Conservation (phyloP, 78 protist species). For the Fonticula alba region DNA sequence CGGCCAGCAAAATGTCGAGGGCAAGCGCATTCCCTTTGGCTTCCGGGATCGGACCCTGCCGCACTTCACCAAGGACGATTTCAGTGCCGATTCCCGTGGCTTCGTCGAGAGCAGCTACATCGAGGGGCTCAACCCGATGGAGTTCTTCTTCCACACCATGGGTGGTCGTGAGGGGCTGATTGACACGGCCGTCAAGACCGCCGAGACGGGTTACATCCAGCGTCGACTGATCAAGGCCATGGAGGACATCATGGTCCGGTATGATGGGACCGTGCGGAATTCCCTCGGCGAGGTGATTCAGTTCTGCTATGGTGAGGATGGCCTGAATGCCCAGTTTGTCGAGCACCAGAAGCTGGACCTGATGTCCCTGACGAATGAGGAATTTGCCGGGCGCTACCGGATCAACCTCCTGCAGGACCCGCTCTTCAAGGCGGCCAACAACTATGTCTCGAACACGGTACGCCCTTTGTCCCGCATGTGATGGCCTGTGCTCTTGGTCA, state of each 20-base stretch:
- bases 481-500: no score
- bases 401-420: not conserved
- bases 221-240: slow-evolving; percentile 79
- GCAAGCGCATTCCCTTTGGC: slow-evolving; percentile 93
- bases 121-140: slow-evolving; percentile 84
- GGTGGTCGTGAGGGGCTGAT: slow-evolving; percentile 95
- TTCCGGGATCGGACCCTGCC: slow-evolving; percentile 91
- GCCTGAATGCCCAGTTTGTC: slow-evolving; percentile 42
- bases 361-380: not conserved
- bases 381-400: not conserved
- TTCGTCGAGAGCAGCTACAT: slow-evolving; percentile 92
- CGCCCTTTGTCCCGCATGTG: no score
- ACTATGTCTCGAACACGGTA: no score
- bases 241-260: slow-evolving; percentile 72
- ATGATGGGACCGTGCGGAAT: slow-evolving; percentile 92
- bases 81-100: slow-evolving; percentile 81
- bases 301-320: slow-evolving; percentile 95
- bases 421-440: not conserved
- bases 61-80: slow-evolving; percentile 89
- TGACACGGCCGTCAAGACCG: slow-evolving; percentile 99
- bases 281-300: slow-evolving; percentile 73
- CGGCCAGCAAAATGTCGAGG: slow-evolving; percentile 99
- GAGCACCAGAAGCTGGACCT: slow-evolving; percentile 19
- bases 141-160: slow-evolving; percentile 99
- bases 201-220: slow-evolving; percentile 97